phyloP scores from a whole-genome alignment of 2,329 filamentous ascomycete species.

The Dactylellina drechsleri region DNA sequence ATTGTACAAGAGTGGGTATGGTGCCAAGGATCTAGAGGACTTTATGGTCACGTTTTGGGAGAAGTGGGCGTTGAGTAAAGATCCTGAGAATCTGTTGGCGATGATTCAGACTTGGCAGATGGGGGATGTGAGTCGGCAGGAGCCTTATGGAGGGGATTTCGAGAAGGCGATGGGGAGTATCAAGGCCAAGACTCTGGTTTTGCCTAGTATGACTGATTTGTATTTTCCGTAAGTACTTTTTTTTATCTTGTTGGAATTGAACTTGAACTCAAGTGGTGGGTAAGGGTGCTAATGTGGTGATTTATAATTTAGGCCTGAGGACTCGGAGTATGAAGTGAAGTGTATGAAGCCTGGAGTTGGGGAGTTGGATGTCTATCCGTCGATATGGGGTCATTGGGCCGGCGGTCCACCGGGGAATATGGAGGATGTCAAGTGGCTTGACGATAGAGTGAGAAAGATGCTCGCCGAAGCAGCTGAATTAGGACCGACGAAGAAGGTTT shows the following conservation, averaged over 20 bases:
- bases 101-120: slow-evolving; percentile 84
- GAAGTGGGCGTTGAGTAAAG: slow-evolving; percentile 75
- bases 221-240: slow-evolving; percentile 71
- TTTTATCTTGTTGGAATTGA: slow-evolving; percentile 43
- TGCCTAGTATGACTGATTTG: slow-evolving; percentile 78
- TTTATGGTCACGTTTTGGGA: slow-evolving; percentile 83
- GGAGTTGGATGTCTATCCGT: slow-evolving; percentile 68
- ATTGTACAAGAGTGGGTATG: slow-evolving; percentile 66
- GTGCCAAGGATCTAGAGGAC: slow-evolving; percentile 75
- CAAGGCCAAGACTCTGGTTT: slow-evolving; percentile 76
- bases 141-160: slow-evolving; percentile 75
- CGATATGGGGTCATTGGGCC: slow-evolving; percentile 74
- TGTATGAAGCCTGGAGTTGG: slow-evolving; percentile 71
- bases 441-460: slow-evolving; percentile 69
- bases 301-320: slow-evolving; percentile 70
- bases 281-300: not conserved
- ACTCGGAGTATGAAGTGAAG: slow-evolving; percentile 77
- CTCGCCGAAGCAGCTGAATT: slow-evolving; percentile 16
- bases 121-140: slow-evolving; percentile 75
- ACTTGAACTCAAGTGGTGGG: too few relatives aligned
- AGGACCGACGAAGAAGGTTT: not conserved
- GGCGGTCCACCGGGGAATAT: slow-evolving; percentile 76
- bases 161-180: slow-evolving; percentile 74
- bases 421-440: slow-evolving; percentile 77
- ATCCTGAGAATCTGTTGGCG: slow-evolving; percentile 77